Base-by-base conservation (phyloP, 2,329 filamentous ascomycete genomes). In the Sarocladium oryzae region DNA sequence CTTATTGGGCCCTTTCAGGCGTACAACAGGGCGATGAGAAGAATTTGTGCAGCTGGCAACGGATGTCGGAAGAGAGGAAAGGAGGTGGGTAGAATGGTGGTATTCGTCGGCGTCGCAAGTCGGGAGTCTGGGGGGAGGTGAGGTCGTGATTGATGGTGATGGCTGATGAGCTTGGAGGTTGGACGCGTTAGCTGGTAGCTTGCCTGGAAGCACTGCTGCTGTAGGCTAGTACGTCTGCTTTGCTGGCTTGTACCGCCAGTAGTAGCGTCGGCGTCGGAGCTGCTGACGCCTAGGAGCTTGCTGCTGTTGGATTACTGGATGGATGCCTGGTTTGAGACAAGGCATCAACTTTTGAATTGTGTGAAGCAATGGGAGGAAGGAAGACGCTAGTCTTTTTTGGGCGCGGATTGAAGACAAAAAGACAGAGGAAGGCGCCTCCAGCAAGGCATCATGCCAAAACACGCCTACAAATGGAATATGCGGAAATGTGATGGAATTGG, bases 101-200 rank as follows among this genome's bases (percentile, higher is more conserved):
- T 41, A 36, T 23, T 23, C 8, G 49, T 28, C 24, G 50, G 16
- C 8, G 30, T 41, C 43, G 41, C 26, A 18, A 30, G 49, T 32
- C 35, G 37, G 40, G 49, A 35, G 23, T 36, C n/a, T n/a, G n/a
- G n/a, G n/a, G n/a, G 41, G 46, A 33, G 37, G n/a, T 37, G 48
- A 55, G 48, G 41, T 43, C 18, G 49, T 50, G 32, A 52, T 49
- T 53, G 56, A 57, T 58, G 23, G 23, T 43, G 37, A 40, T 23
- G 37, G 37, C 23, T 40, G 37, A 20, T 15, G 54, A 56, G 59
- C 55, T 59, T 54, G 52, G 28, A 59, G 56, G 53, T 60, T 58
- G 55, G 63, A 72, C 70, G 71, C 70, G 71, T 73, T 68, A 69
- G 70, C 68, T 66, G 63, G n/a, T 58, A 73, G 70, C 71, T 73